These are phyloP conservation scores for Neonectria neomacrospora DNA, from an alignment of 2,329 filamentous ascomycete species.

Conservation along the genomic window DNA sequence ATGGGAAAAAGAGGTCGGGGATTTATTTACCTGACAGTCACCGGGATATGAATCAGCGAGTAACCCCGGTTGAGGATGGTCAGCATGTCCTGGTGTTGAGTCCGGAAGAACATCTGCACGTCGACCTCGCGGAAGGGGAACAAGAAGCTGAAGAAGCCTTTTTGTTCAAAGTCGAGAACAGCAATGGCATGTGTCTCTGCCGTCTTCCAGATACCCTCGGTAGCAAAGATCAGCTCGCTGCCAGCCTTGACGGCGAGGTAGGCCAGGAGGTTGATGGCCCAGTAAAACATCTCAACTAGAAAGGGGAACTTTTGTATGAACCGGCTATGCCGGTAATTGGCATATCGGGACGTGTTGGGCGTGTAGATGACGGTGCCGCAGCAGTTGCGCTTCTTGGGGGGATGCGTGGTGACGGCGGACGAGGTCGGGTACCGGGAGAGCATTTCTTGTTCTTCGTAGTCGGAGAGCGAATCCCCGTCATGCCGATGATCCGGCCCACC, in stretches of 20 bases:
- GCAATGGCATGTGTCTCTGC: conserved; percentile 66
- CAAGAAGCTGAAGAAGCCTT: conserved; percentile 59
- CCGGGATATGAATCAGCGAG: conserved; percentile 69
- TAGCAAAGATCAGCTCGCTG: conserved; percentile 49
- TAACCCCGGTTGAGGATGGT: conserved; percentile 68
- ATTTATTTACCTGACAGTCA: conserved; percentile 62
- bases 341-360: conserved; percentile 71
- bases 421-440: conserved; percentile 22
- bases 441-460: conserved; percentile 39
- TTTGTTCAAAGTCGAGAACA: conserved; percentile 66
- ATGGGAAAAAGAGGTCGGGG: neutral
- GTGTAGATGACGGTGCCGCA: conserved; percentile 62
- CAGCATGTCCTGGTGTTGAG: conserved; percentile 62
- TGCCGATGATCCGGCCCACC: conserved; percentile 39
- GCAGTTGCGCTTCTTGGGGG: conserved; percentile 61
- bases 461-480: conserved; percentile 30
- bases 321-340: conserved; percentile 68
- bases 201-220: conserved; percentile 62
- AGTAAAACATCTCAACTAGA: conserved; percentile 79
- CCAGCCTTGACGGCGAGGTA: conserved; percentile 55
- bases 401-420: conserved; percentile 44
- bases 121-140: conserved; percentile 63
- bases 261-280: conserved; percentile 72
- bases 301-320: conserved; percentile 75
- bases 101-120: conserved; percentile 68